Evolutionary conservation across 1,284 basidiomycete species (phyloP).

Genomic region (Ceratobasidium papillatum): DNA sequence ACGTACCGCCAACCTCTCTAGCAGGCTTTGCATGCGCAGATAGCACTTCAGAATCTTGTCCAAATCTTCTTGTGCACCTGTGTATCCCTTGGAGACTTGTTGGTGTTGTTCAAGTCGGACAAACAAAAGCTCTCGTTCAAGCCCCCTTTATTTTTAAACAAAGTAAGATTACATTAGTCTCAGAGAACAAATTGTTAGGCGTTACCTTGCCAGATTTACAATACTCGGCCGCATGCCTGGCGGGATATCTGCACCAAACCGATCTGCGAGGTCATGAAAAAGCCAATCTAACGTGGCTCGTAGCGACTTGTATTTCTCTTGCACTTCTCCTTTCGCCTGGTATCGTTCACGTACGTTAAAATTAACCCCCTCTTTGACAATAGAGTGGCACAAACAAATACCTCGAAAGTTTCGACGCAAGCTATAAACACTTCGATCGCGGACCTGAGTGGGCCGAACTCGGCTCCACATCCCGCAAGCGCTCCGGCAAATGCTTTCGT

Average conservation of each 20-base stretch:
- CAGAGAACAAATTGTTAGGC: not conserved
- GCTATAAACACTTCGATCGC: no score
- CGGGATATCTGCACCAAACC: not conserved
- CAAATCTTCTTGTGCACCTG: not conserved
- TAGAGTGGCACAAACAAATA: no score
- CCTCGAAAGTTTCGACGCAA: no score
- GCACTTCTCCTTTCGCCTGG: not conserved
- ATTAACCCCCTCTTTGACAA: no score
- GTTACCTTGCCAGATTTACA: not conserved
- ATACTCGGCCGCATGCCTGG: not conserved
- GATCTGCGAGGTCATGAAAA: not conserved
- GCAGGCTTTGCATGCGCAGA: not conserved
- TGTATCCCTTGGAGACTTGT: not conserved
- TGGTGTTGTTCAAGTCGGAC: not conserved
- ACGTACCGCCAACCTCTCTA: not conserved
- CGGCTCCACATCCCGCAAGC: no score
- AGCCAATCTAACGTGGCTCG: not conserved
- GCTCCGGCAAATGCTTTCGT: no score
- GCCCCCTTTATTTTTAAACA: not conserved
- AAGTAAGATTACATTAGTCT: not conserved
- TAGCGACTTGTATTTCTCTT: not conserved
- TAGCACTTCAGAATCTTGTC: slow-evolving; percentile 2
- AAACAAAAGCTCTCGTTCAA: not conserved
- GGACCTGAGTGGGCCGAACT: no score
- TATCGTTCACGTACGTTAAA: no score